phyloP scores from a whole-genome alignment of 179 eudicot species.

The Corrigiola litoralis region DNA sequence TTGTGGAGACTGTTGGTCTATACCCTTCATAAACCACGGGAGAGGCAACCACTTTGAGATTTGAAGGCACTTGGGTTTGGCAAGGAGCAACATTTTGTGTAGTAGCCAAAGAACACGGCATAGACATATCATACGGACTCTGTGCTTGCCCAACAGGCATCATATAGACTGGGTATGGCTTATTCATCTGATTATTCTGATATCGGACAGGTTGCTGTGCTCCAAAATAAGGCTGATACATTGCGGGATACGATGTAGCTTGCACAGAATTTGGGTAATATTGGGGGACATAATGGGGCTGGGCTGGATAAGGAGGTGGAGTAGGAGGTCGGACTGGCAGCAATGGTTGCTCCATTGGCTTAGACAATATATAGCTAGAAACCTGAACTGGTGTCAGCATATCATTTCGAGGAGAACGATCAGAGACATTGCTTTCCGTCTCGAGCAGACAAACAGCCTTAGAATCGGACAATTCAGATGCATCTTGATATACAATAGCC shows the following conservation, averaged over 20 bases:
- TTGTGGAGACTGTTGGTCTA: slow-evolving; percentile 21
- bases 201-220: slow-evolving; percentile 44
- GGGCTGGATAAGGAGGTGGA: slow-evolving; percentile 16
- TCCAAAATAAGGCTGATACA: slow-evolving; percentile 44
- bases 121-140: slow-evolving; percentile 21
- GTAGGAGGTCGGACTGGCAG: slow-evolving; percentile 21
- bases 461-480: slow-evolving; percentile 20
- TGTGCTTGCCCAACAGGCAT: slow-evolving; percentile 27
- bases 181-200: slow-evolving; percentile 27
- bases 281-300: slow-evolving; percentile 49
- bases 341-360: slow-evolving; percentile 36
- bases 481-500: slow-evolving; percentile 30
- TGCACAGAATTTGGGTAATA: slow-evolving; percentile 41
- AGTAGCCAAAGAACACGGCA: slow-evolving; percentile 11
- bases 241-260: slow-evolving; percentile 43
- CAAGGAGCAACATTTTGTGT: slow-evolving; percentile 10
- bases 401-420: slow-evolving; percentile 32
- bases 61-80: slow-evolving; percentile 26
- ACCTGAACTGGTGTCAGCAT: slow-evolving; percentile 31
- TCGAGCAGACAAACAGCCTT: slow-evolving; percentile 29
- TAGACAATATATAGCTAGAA: slow-evolving; percentile 35
- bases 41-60: slow-evolving; percentile 31
- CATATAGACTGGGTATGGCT: slow-evolving; percentile 23
- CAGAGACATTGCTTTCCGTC: slow-evolving; percentile 33
- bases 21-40: slow-evolving; percentile 41